phyloP scores from a whole-genome alignment of 2,329 filamentous ascomycete species.

The Apiospora marii region DNA sequence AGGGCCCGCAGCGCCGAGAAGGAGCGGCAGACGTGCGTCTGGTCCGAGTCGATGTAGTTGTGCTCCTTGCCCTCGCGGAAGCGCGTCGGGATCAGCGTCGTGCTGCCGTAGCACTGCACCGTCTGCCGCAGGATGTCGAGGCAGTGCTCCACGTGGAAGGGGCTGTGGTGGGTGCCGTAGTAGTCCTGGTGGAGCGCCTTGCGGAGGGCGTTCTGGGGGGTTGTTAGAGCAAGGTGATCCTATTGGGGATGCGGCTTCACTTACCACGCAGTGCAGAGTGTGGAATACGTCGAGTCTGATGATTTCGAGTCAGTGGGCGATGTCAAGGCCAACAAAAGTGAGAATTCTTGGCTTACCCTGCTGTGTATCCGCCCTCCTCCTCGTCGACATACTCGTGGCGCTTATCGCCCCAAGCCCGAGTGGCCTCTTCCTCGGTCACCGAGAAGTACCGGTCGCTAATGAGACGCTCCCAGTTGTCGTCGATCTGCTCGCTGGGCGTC shows the following conservation, averaged over 20 bases:
- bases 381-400: constrained; percentile 10
- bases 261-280: constrained; percentile 22
- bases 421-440: constrained; percentile 8
- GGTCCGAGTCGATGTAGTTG: constrained; percentile 16
- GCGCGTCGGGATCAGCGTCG: constrained; percentile 14
- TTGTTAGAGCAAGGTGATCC: background rate
- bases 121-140: constrained; percentile 24
- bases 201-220: background rate
- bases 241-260: background rate
- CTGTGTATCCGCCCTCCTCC: constrained; percentile 2
- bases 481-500: background rate
- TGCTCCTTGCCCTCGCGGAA: constrained; percentile 4
- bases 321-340: no score
- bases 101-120: constrained; percentile 23
- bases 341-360: constrained; percentile 14
- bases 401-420: background rate
- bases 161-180: constrained; percentile 4
- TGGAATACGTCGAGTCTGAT: constrained; percentile 18
- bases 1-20: background rate
- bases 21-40: constrained; percentile 16
- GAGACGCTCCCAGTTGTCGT: constrained; percentile 1
- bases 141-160: constrained; percentile 21
- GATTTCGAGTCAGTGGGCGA: no score
- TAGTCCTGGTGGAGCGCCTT: constrained; percentile 3
- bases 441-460: constrained; percentile 12